These are phyloP conservation scores for Psilocybe cyanescens DNA, from an alignment of 768 basidiomycete genomes.

Conservation along the genomic window DNA sequence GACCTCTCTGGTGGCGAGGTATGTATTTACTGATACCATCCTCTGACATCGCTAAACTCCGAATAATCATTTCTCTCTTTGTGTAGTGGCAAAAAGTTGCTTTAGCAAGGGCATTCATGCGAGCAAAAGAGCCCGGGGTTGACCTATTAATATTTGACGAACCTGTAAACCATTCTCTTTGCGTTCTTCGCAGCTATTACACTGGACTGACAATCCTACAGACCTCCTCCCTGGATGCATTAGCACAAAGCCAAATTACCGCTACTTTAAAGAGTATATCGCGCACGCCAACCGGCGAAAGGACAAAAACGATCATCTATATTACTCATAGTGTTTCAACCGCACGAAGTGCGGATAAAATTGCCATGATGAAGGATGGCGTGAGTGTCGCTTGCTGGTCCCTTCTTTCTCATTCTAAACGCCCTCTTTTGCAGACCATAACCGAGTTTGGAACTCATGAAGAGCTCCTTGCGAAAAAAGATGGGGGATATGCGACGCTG, in stretches of 20 bases:
- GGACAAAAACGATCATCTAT: slow-evolving; percentile 75
- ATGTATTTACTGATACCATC: slow-evolving; percentile 26
- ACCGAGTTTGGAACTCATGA: slow-evolving; percentile 79
- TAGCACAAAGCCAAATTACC: slow-evolving; percentile 80
- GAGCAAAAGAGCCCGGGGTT: slow-evolving; percentile 72
- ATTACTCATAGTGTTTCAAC: slow-evolving; percentile 85
- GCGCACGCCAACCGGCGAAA: slow-evolving; percentile 56
- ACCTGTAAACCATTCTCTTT: slow-evolving; percentile 52
- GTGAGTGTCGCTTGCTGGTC: slow-evolving; percentile 32
- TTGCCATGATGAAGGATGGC: slow-evolving; percentile 86
- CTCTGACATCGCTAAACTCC: not conserved
- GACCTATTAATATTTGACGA: slow-evolving; percentile 87
- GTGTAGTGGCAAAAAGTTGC: slow-evolving; percentile 86
- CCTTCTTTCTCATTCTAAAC: slow-evolving; percentile 6
- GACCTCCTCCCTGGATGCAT: slow-evolving; percentile 82
- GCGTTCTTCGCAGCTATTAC: slow-evolving; percentile 7
- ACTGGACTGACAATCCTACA: slow-evolving; percentile 29
- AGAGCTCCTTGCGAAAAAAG: slow-evolving; percentile 54
- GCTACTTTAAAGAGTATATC: slow-evolving; percentile 74
- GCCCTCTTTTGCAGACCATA: slow-evolving; percentile 51
- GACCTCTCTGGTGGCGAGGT: slow-evolving; percentile 89
- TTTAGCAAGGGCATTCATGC: slow-evolving; percentile 86
- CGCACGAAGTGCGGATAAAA: slow-evolving; percentile 83
- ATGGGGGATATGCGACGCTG: slow-evolving; percentile 69
- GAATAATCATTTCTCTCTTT: slow-evolving; percentile 12